Evolutionary conservation across 2,329 filamentous ascomycete species (phyloP).

Genomic region (Polychaeton citri): DNA sequence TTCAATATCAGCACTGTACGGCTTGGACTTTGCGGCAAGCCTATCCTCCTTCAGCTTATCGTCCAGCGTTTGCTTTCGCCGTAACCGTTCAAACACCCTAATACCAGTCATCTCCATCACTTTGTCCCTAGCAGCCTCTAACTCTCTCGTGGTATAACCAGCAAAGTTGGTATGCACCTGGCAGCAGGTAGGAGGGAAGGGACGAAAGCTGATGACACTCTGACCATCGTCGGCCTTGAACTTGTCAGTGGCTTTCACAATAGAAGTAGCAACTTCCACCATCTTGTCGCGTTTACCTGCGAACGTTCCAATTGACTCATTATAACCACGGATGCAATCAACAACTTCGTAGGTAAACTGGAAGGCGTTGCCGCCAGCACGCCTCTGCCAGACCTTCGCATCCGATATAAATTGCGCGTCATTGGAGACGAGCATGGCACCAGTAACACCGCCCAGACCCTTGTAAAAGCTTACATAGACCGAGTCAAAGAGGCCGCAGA

Average conservation of each 20-base stretch:
- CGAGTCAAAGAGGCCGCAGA: slow-evolving; percentile 9
- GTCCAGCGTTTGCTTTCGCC: slow-evolving; percentile 7
- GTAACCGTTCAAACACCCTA: slow-evolving; percentile 7
- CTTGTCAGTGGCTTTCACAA: slow-evolving; percentile 3
- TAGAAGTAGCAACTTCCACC: slow-evolving; percentile 5
- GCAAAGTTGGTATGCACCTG: slow-evolving; percentile 8
- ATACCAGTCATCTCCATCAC: slow-evolving; percentile 6
- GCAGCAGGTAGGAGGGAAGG: slow-evolving; percentile 8
- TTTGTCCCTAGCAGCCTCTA: slow-evolving; percentile 7
- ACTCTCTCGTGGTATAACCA: slow-evolving; percentile 7
- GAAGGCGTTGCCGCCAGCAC: slow-evolving; percentile 10
- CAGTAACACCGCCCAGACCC: slow-evolving; percentile 7
- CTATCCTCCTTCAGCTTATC: slow-evolving; percentile 2
- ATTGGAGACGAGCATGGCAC: slow-evolving; percentile 9
- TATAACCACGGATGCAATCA: slow-evolving; percentile 10
- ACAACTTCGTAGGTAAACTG: slow-evolving; percentile 8
- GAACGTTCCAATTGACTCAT: slow-evolving; percentile 11
- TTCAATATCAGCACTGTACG: no score
- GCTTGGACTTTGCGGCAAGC: no score
- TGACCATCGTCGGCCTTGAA: slow-evolving; percentile 4
- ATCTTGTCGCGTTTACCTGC: slow-evolving; percentile 9
- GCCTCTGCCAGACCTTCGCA: slow-evolving; percentile 10
- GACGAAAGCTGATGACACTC: slow-evolving; percentile 5
- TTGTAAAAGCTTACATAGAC: slow-evolving; percentile 12
- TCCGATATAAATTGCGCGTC: slow-evolving; percentile 7